Evolutionary conservation across 768 basidiomycete genomes (phyloP), one percentile per base, ranked within the genome.

Genomic region (Suillus lakei): DNA sequence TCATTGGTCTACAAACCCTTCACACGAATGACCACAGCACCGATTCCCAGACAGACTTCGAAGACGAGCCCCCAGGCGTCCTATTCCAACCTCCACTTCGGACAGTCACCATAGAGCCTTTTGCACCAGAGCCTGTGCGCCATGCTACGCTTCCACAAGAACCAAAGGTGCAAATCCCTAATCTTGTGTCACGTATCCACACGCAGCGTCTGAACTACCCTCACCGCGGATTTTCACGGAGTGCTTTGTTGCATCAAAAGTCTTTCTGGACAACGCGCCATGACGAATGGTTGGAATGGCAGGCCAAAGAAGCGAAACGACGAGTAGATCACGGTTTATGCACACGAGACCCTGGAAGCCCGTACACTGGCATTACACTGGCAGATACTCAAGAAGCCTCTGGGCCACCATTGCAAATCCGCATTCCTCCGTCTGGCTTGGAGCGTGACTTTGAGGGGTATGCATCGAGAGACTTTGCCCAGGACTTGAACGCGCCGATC

Each of bases 201-300:
- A 41, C 61, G 62, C 76, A 76, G 69, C 82, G 83, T 32, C 84
- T 84, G 66, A 71, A 75, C 38, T 86, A 86, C 67, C 71, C 73
- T 7, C 81, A 91, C 66, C 90, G 85, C 70, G 90, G 90, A 2
- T 82, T 87, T 67, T 91, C 90, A 15, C 84, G 85, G 21, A 84
- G 83, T 65, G 85, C 86, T 2, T 81, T 91, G 41, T 76, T 81
- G 16, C 84, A 89, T 69, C 74, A 85, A 68, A 91, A 89, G 71
- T 84, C 77, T 73, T 83, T 91, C 68, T 91, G 90, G 90, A 77
- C 79, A 43, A 72, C 80, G 7, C 85, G 88, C 23, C 82, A 85
- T 64, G 85, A 85, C 56, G 80, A 83, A 60, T 87, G 84, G 84
- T 74, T 77, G 30, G 81, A 78, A 46, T 80, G 80, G 71, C 71